A percentile compares a stretch with the other conserved stretches of the same genome.
These are phyloP conservation scores for Aspergillus steynii DNA, from an alignment of 495 filamentous ascomycete species.

Conservation along the genomic window DNA sequence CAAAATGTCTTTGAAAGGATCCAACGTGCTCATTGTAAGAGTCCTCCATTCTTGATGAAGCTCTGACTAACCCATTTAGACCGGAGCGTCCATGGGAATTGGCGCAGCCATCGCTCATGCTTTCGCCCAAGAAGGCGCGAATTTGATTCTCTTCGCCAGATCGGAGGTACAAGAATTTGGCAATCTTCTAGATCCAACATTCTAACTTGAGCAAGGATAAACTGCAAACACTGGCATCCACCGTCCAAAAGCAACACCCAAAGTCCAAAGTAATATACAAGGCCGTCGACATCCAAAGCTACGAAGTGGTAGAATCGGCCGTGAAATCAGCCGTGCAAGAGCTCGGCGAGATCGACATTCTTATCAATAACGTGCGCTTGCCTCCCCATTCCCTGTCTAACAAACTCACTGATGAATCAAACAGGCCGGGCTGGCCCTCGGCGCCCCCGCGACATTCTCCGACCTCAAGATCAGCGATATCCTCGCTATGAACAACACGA, in stretches of 20 bases:
- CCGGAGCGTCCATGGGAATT: constrained; percentile 37
- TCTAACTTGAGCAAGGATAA: constrained; percentile 25
- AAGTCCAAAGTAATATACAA: constrained; percentile 16
- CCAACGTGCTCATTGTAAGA: no score
- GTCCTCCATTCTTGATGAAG: no score
- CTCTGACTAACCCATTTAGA: constrained; percentile 7
- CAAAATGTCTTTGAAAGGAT: no score
- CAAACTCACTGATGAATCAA: no score
- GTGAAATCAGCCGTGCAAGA: constrained; percentile 19
- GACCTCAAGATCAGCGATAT: constrained; percentile 29
- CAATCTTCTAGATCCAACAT: background rate
- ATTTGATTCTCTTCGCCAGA: constrained; percentile 24
- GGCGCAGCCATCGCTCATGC: constrained; percentile 37
- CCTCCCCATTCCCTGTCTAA: background rate
- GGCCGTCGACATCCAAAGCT: constrained; percentile 27
- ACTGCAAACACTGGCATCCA: constrained; percentile 19
- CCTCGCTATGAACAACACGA: constrained; percentile 33
- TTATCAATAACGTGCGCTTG: constrained; percentile 35
- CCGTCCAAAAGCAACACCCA: constrained; percentile 11
- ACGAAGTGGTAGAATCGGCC: constrained; percentile 26
- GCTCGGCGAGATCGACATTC: constrained; percentile 32
- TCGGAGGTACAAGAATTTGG: constrained; percentile 4
- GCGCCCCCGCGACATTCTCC: constrained; percentile 30
- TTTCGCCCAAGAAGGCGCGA: constrained; percentile 24
- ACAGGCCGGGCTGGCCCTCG: constrained; percentile 40